A percentile compares a stretch with the other conserved stretches of the same genome.
Conservation (phyloP, 2,329 filamentous ascomycete species). For the Aspergillus nomiae region DNA sequence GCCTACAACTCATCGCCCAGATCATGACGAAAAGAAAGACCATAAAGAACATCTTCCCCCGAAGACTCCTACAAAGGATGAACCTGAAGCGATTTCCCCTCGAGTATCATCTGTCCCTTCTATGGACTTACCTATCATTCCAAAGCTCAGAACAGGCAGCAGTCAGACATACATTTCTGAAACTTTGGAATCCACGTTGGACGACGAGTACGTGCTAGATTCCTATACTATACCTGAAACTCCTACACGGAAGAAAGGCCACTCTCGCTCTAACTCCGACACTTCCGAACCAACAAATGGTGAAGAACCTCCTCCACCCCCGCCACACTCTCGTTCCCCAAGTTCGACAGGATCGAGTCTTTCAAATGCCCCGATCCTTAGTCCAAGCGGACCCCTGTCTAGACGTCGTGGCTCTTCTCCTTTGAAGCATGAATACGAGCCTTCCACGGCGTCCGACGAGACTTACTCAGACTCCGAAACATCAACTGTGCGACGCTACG, state of each 20-base stretch:
- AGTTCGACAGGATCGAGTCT: conserved; percentile 50
- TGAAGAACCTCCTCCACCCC: conserved; percentile 41
- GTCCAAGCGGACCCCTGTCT: conserved; percentile 50
- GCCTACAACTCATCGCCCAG: conserved; percentile 11
- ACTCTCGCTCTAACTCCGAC: conserved; percentile 30
- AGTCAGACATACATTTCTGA: conserved; percentile 36
- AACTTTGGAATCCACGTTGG: conserved; percentile 21
- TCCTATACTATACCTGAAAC: conserved; percentile 23
- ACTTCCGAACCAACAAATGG: conserved; percentile 24
- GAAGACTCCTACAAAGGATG: conserved; percentile 28
- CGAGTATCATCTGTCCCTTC: conserved; percentile 52
- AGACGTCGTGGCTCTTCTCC: conserved; percentile 83
- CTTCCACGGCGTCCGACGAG: conserved; percentile 70
- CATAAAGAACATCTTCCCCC: conserved; percentile 24
- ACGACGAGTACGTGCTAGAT: conserved; percentile 30
- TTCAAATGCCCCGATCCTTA: conserved; percentile 49
- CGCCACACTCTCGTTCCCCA: conserved; percentile 56
- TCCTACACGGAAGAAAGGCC: conserved; percentile 28
- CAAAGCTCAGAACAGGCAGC: conserved; percentile 43
- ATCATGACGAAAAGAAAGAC: conserved; percentile 16
- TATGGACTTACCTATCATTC: conserved; percentile 46
- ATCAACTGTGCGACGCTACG: conserved; percentile 58
- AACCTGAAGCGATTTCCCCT: conserved; percentile 34
- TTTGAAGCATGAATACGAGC: conserved; percentile 94
- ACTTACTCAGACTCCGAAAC: conserved; percentile 59